Base-by-base conservation (phyloP, 352 stramenopile species). In the Pythium biforme region DNA sequence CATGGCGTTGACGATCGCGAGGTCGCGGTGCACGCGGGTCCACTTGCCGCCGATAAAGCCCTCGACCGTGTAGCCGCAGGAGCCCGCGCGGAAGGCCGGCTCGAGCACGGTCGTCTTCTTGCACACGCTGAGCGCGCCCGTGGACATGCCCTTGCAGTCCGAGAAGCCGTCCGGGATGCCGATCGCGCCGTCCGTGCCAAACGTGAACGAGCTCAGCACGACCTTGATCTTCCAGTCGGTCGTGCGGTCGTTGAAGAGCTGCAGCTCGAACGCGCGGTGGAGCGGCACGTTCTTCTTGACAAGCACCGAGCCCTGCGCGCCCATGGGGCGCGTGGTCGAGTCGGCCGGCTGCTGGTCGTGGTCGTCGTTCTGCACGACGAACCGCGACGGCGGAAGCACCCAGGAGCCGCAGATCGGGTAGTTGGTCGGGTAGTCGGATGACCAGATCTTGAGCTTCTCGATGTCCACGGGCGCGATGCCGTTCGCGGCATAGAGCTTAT, bases 351-450 rank as follows among this genome's bases (percentile, higher is more conserved):
- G 79, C 56, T 92, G 83, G 68, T 92, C 83, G 59, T 86, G 76
- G 60, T 90, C 81, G 31, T 90, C 83, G 61, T 90, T 92, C 58
- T 92, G 83, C 10, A 92, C 71, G 41, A 88, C 83, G 25, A 89
- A 88, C 0, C 83, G 76, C 22, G 76, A 76, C 1, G 79, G 37
- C 20, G 78, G 77, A 15, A 91, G 43, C 51, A 88, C 81, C 75
- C 82, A 91, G n/a, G 68, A 80, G 15, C 77, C 79, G 26, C 77
- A 86, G n/a, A 77, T 61, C 3, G 79, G 79, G 54, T 78, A 71
- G 12, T 77, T 56, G 39, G 76, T 83, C 10, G 83, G 81, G 67
- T 92, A 92, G 43, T 88, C 83, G 0, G 69, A 83, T 45, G 79
- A 88, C 83, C 79, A 92, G 55, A 90, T 84, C 72, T 92, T 92